Conservation (phyloP, 352 stramenopile species). For the Pythium dissimile region DNA sequence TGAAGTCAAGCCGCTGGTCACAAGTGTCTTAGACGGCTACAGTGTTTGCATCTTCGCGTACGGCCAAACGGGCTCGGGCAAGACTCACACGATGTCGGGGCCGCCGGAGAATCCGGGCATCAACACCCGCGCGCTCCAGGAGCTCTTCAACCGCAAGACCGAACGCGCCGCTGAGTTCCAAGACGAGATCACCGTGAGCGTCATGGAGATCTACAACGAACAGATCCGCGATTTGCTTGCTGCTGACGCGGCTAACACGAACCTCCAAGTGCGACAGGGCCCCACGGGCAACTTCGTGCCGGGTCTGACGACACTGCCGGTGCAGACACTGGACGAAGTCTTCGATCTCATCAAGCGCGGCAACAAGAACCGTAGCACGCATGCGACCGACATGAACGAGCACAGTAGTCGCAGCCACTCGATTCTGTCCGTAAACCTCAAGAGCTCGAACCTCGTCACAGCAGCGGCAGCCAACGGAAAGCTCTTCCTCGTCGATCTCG, state of each 20-base stretch:
- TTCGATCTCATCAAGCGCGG: slow-evolving; percentile 82
- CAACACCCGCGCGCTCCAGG: slow-evolving; percentile 80
- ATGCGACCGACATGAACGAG: slow-evolving; percentile 89
- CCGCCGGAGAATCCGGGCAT: slow-evolving; percentile 69
- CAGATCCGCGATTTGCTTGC: slow-evolving; percentile 92
- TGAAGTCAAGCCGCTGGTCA: slow-evolving; percentile 76
- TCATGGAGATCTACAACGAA: slow-evolving; percentile 98
- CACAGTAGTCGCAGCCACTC: slow-evolving; percentile 87
- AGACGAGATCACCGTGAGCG: slow-evolving; percentile 86
- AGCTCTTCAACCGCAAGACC: slow-evolving; percentile 75
- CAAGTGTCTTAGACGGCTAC: slow-evolving; percentile 82
- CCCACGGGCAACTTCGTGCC: slow-evolving; percentile 84
- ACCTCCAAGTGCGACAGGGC: slow-evolving; percentile 80
- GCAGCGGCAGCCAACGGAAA: slow-evolving; percentile 68
- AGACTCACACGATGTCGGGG: slow-evolving; percentile 84
- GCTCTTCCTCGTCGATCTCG: slow-evolving; percentile 89
- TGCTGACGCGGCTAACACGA: slow-evolving; percentile 73
- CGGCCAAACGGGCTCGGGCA: slow-evolving; percentile 84
- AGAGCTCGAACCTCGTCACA: slow-evolving; percentile 80
- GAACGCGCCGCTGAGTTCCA: slow-evolving; percentile 69
- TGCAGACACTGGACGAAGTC: slow-evolving; percentile 78
- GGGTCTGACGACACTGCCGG: slow-evolving; percentile 65
- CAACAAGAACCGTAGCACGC: slow-evolving; percentile 85
- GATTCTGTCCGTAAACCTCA: slow-evolving; percentile 84
- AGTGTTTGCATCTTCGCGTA: slow-evolving; percentile 92